Base-by-base conservation (phyloP, 306 rosid species). In the Trifolium pratense region DNA sequence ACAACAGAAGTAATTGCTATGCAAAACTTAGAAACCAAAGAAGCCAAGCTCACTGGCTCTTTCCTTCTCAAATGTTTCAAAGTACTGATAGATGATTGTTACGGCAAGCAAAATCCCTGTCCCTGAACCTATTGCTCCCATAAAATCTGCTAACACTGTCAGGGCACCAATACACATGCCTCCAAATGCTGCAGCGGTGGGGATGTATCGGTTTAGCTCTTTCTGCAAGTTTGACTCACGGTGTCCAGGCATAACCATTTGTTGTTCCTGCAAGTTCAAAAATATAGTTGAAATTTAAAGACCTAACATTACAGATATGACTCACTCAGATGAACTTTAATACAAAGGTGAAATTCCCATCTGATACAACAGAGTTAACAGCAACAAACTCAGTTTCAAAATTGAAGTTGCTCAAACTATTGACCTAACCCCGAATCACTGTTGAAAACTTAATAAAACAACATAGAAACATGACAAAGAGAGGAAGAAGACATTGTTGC, bases 201-300 rank as follows among this genome's bases (percentile, higher is more conserved):
- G 97, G 20, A 92, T 92, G 84, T 92, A 90, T 60, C 96, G 87
- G 82, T 92, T 89, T 66, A 90, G 82, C 78, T 92, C 96, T 68
- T 86, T 92, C 85, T 92, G 97, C 75, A 92, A 78, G 84, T 92
- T 92, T 10, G 97, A 90, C 73, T 90, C 97, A 18, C 97, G 87
- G 70, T 92, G 98, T 48, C 96, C 97, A 11, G 97, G 98, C 93
- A 92, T 90, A 66, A 90, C 97, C 97, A 92, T 92, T 89, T 89
- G 97, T 90, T 92, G 98, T 73, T 92, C 98, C 98, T 92, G 91
- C 73, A 83, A 56, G 75, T 72, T 72, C 46, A 60, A 23, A 65
- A 45, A 18, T 6, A 53, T 11, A 1, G 7, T 16, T 14, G 37
- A 62, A 73, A 80, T 70, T 58, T 55, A 12, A 64, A 49, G 17